Evolutionary conservation across 805 yeast genomes (phyloP).

Genomic region (Suhomyces xylopsoci): DNA sequence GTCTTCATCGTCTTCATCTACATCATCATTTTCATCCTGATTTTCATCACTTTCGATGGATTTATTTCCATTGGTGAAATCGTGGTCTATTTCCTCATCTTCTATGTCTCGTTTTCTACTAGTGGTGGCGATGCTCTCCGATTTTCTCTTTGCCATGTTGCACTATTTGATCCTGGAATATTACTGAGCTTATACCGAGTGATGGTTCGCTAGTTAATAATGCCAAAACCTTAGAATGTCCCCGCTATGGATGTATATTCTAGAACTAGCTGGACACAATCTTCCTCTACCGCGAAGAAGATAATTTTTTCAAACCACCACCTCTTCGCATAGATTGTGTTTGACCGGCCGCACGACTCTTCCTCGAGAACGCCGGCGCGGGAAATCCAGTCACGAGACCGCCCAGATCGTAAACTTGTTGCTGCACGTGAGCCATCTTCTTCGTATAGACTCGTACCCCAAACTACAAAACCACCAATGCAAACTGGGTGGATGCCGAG

Average conservation of each 20-base stretch:
- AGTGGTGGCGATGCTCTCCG: conserved; percentile 7
- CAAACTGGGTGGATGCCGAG: not conserved
- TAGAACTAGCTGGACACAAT: not conserved
- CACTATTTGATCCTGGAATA: not conserved
- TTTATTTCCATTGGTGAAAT: conserved; percentile 1
- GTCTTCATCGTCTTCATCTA: conserved; percentile 16
- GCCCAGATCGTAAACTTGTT: not conserved
- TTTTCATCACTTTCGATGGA: conserved; percentile 9
- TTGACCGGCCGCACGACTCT: not conserved
- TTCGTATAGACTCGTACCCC: not conserved
- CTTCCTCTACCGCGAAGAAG: not conserved
- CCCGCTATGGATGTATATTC: not conserved
- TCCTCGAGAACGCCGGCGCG: not conserved
- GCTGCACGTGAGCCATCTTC: not conserved
- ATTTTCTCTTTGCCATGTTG: conserved; percentile 26
- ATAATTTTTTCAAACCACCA: not conserved
- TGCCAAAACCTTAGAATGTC: not conserved
- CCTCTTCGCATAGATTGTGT: conserved; percentile 1
- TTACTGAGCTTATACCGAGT: not conserved
- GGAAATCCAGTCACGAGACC: not conserved
- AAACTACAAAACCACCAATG: no score
- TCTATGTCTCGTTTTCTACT: not conserved
- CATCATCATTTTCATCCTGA: not conserved
- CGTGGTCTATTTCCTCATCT: not conserved
- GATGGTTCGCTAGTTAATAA: not conserved